Percentiles rank a stretch among this genome's conserved stretches.
Evolutionary conservation across 2,329 filamentous ascomycete genomes (phyloP).

Genomic region (Aspergillus sclerotialis): DNA sequence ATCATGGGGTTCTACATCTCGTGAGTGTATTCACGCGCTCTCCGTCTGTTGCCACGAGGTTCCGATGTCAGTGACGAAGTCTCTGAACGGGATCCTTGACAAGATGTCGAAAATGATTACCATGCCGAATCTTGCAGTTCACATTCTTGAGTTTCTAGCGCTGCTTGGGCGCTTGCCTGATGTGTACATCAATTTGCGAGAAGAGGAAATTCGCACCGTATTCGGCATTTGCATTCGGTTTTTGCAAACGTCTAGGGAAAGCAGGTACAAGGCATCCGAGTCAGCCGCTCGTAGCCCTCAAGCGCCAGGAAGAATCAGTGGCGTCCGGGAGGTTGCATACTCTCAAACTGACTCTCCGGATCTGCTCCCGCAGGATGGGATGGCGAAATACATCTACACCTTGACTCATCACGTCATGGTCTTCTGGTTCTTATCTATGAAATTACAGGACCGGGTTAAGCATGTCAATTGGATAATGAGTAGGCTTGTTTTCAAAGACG

Average conservation of each 20-base stretch:
- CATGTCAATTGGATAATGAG: constrained; percentile 88
- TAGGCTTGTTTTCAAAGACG: constrained; percentile 71
- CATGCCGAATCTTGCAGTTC: constrained; percentile 81
- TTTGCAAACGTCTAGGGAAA: constrained; percentile 75
- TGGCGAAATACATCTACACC: constrained; percentile 89
- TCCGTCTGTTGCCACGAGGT: constrained; percentile 94
- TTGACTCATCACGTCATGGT: constrained; percentile 92
- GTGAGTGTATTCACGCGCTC: constrained; percentile 88
- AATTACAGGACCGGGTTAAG: constrained; percentile 71
- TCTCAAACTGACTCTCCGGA: constrained; percentile 24
- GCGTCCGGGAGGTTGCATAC: constrained; percentile 35
- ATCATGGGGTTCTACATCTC: constrained; percentile 77
- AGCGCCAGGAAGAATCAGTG: constrained; percentile 34
- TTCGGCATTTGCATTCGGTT: constrained; percentile 95
- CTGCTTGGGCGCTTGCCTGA: constrained; percentile 77
- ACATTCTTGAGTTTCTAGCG: constrained; percentile 93
- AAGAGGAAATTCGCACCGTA: constrained; percentile 87
- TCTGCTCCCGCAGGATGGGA: constrained; percentile 56
- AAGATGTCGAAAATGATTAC: constrained; percentile 97
- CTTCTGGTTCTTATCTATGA: constrained; percentile 92
- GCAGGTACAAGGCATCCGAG: constrained; percentile 29
- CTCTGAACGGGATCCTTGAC: constrained; percentile 75
- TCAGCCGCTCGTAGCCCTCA: constrained; percentile 26
- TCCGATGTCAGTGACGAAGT: constrained; percentile 77
- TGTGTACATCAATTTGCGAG: constrained; percentile 79